Evolutionary conservation across 2,329 filamentous ascomycete species (phyloP).

Genomic region (Trichoderma arundinaceum): DNA sequence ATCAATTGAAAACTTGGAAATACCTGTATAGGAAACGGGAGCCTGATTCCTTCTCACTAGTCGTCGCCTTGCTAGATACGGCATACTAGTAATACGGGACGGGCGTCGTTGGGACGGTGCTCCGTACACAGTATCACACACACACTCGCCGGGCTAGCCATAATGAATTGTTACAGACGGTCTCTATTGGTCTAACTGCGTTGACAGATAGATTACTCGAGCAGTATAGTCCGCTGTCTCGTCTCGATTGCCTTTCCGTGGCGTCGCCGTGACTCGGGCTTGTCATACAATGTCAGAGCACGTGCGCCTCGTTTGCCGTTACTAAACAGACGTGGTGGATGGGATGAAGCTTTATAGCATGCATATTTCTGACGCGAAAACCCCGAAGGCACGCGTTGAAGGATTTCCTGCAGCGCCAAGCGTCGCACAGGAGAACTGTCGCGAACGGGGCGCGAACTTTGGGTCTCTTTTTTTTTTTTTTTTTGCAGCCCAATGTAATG

Average conservation of each 20-base stretch:
- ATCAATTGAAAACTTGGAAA: conserved; percentile 2
- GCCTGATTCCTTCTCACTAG: not conserved
- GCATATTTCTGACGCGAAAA: too few relatives aligned
- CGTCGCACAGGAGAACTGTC: too few relatives aligned
- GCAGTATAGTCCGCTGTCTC: not conserved
- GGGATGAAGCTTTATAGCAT: too few relatives aligned
- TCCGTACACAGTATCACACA: conserved; percentile 8
- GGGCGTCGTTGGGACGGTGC: conserved; percentile 19
- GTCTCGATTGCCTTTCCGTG: not conserved
- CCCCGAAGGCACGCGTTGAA: too few relatives aligned
- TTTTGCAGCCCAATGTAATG: too few relatives aligned
- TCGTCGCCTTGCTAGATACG: not conserved
- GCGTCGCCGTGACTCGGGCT: conserved; percentile 8
- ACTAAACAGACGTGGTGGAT: too few relatives aligned
- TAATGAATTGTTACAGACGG: conserved; percentile 5
- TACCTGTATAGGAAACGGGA: not conserved
- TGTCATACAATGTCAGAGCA: conserved; percentile 8
- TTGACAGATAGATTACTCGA: not conserved
- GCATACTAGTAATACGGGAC: conserved; percentile 22
- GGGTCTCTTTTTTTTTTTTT: too few relatives aligned
- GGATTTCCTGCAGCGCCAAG: too few relatives aligned
- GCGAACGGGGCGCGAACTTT: too few relatives aligned
- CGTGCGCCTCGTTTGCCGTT: not conserved
- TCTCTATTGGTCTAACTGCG: not conserved
- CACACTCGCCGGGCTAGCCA: not conserved